phyloP scores from a whole-genome alignment of 1,284 basidiomycete genomes.

The Cryptococcus wingfieldii region DNA sequence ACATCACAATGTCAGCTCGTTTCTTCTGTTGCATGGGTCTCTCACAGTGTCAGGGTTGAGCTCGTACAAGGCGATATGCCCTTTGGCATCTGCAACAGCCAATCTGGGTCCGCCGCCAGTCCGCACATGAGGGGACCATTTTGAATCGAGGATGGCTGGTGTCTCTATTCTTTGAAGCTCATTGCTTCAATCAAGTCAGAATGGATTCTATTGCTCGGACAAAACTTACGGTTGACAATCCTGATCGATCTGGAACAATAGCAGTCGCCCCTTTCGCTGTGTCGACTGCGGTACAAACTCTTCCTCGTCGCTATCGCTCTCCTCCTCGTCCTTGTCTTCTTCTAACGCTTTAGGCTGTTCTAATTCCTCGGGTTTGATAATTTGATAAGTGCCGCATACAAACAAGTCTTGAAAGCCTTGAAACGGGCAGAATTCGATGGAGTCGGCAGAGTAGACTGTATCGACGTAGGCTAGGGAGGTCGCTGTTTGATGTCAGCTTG shows the following conservation, averaged over 20 bases:
- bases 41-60: slow-evolving; percentile 52
- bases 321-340: not conserved
- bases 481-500: slow-evolving; percentile 14
- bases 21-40: slow-evolving; percentile 28
- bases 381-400: slow-evolving; percentile 83
- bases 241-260: slow-evolving; percentile 59
- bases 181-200: slow-evolving; percentile 49
- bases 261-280: slow-evolving; percentile 55
- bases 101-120: slow-evolving; percentile 49
- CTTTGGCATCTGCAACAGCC: slow-evolving; percentile 78
- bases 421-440: slow-evolving; percentile 81
- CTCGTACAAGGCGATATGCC: slow-evolving; percentile 62
- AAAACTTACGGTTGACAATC: slow-evolving; percentile 37
- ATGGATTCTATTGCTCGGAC: not conserved
- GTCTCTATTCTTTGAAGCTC: slow-evolving; percentile 66
- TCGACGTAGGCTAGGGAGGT: slow-evolving; percentile 52
- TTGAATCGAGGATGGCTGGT: slow-evolving; percentile 84
- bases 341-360: not conserved
- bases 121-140: slow-evolving; percentile 58
- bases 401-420: slow-evolving; percentile 60
- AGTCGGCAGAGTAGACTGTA: slow-evolving; percentile 80
- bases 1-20: not conserved
- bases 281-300: slow-evolving; percentile 47
- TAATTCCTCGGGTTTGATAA: slow-evolving; percentile 49
- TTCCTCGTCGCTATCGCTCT: slow-evolving; percentile 33